These are phyloP conservation scores for Hortiboletus flavorubellus DNA, from an alignment of 768 basidiomycete genomes.

Conservation along the genomic window DNA sequence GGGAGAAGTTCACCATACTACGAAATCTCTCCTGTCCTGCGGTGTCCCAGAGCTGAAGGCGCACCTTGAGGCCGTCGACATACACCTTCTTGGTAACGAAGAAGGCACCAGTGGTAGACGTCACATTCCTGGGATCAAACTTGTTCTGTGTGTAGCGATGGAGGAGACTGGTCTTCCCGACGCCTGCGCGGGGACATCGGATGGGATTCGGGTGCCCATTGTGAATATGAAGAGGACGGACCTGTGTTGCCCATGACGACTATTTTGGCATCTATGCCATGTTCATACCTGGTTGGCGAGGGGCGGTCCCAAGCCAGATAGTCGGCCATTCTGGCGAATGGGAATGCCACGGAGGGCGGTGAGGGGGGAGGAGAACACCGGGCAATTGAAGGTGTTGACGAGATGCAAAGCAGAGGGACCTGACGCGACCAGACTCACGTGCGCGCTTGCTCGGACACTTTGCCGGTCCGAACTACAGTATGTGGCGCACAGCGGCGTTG, in stretches of 20 bases:
- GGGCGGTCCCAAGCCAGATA: constrained; percentile 64
- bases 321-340: constrained; percentile 46
- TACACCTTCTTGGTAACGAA: constrained; percentile 92
- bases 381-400: constrained; percentile 24
- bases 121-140: constrained; percentile 85
- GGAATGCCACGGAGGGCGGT: constrained; percentile 47
- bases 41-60: constrained; percentile 89
- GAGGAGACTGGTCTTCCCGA: constrained; percentile 90
- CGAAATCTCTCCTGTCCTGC: constrained; percentile 93
- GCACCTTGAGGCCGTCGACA: constrained; percentile 81
- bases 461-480: constrained; percentile 17
- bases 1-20: constrained; percentile 62
- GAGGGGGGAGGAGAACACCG: constrained; percentile 32
- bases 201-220: constrained; percentile 16
- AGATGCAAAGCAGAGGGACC: constrained; percentile 23
- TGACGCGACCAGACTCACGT: constrained; percentile 37
- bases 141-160: constrained; percentile 88
- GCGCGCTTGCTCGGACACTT: constrained; percentile 2
- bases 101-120: constrained; percentile 89
- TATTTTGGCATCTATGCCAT: constrained; percentile 91
- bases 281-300: constrained; percentile 66
- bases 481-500: constrained; percentile 13
- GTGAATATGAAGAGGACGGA: constrained; percentile 27
- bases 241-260: constrained; percentile 88
- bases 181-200: constrained; percentile 46